Conservation (phyloP, 2,329 filamentous ascomycete genomes). For the Neonectria hederae region DNA sequence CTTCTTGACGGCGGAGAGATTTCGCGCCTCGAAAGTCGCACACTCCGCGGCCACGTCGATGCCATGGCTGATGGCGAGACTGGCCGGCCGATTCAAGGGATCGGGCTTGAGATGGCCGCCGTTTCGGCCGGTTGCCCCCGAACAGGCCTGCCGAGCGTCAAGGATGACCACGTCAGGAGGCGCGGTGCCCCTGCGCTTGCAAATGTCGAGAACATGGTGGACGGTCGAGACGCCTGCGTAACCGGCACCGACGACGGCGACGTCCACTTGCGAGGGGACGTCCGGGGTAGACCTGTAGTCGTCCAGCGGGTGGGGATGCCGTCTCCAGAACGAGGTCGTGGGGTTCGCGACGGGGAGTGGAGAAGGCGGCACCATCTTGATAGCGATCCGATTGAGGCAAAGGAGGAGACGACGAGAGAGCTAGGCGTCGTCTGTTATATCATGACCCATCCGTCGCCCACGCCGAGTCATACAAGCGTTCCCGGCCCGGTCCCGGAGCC, state of each 20-base stretch:
- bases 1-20: slow-evolving; percentile 44
- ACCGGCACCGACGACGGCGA: slow-evolving; percentile 59
- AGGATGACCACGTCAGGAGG: slow-evolving; percentile 43
- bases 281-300: slow-evolving; percentile 18
- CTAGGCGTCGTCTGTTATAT: slow-evolving; percentile 18
- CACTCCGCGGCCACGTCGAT: slow-evolving; percentile 34
- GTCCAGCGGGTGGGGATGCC: slow-evolving; percentile 14
- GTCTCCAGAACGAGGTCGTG: slow-evolving; percentile 24
- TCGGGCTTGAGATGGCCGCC: slow-evolving; percentile 39
- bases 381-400: slow-evolving; percentile 6
- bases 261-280: slow-evolving; percentile 52
- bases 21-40: slow-evolving; percentile 28
- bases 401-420: not conserved
- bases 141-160: slow-evolving; percentile 49
- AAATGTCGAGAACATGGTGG: slow-evolving; percentile 50
- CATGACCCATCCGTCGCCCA: not conserved
- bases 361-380: slow-evolving; percentile 18
- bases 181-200: slow-evolving; percentile 23
- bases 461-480: not conserved
- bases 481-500: slow-evolving; percentile 7
- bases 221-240: slow-evolving; percentile 56
- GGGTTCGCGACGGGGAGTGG: slow-evolving; percentile 20
- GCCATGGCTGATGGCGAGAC: slow-evolving; percentile 25
- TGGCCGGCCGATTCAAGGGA: slow-evolving; percentile 13
- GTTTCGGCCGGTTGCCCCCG: slow-evolving; percentile 51